These are phyloP conservation scores for Elongisporangium senticosum DNA, from an alignment of 352 stramenopile genomes.

Conservation along the genomic window DNA sequence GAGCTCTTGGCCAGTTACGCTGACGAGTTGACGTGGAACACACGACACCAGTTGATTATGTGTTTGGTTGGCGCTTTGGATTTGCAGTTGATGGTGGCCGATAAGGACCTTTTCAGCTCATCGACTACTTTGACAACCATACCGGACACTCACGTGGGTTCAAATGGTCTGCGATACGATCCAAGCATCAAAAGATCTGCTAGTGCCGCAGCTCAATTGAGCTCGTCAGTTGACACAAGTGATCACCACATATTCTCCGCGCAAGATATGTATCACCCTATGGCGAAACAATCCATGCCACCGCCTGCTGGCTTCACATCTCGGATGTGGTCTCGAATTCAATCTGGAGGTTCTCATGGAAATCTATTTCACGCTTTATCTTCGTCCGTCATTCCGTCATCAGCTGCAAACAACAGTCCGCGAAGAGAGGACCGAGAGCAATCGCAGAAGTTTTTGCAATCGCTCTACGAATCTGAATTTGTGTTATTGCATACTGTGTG, in stretches of 20 bases:
- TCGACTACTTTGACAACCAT: not conserved
- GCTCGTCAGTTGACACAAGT: not conserved
- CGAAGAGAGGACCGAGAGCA: conserved; percentile 20
- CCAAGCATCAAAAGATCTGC: not conserved
- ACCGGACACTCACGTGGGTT: not conserved
- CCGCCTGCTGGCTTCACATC: conserved; percentile 55
- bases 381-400: conserved; percentile 19
- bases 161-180: not conserved
- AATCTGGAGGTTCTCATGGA: conserved; percentile 38
- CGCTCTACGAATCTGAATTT: conserved; percentile 60
- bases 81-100: conserved; percentile 41
- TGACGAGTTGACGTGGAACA: conserved; percentile 27
- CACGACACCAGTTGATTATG: conserved; percentile 50
- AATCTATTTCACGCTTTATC: conserved; percentile 58
- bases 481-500: conserved; percentile 46
- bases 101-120: conserved; percentile 40
- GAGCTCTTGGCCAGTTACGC: conserved; percentile 66
- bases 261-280: not conserved
- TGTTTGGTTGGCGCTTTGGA: conserved; percentile 57
- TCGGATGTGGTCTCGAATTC: conserved; percentile 69
- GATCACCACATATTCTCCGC: not conserved
- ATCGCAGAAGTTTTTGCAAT: conserved; percentile 33
- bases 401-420: conserved; percentile 7
- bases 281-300: conserved; percentile 11
- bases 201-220: not conserved